A percentile compares a stretch with the other conserved stretches of the same genome.
Evolutionary conservation across 352 stramenopile species (phyloP).

Genomic region (Phytophthora ohioensis): DNA sequence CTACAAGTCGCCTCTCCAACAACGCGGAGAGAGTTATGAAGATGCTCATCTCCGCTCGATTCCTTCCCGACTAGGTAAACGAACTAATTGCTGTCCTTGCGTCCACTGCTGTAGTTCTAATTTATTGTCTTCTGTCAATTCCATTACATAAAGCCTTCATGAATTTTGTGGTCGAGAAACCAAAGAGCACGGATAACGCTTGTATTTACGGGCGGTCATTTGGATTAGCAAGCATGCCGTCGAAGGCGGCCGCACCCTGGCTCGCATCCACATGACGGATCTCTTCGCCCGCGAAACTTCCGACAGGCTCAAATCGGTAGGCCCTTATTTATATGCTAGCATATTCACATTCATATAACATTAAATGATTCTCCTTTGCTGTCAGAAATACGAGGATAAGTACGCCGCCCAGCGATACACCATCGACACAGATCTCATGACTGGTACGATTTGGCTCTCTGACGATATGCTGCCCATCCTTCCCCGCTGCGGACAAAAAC

Average conservation of each 20-base stretch:
- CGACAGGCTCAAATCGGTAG: neutral
- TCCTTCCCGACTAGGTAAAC: neutral
- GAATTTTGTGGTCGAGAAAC: neutral
- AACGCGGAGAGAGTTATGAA: neutral
- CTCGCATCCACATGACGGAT: neutral
- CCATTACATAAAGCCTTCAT: neutral
- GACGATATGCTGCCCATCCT: neutral
- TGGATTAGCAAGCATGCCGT: neutral
- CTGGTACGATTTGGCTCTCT: neutral
- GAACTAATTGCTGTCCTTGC: too few relatives aligned
- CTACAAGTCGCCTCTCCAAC: neutral
- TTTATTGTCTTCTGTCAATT: neutral
- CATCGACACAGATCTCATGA: neutral
- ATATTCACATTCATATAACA: too few relatives aligned
- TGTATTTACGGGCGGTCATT: neutral
- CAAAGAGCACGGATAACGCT: neutral
- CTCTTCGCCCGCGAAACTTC: neutral
- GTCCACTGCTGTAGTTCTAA: neutral
- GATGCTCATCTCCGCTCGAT: neutral
- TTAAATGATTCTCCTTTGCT: neutral
- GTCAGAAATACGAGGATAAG: neutral
- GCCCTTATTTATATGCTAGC: too few relatives aligned
- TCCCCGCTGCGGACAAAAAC: neutral
- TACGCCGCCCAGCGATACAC: neutral
- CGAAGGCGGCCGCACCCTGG: neutral